Conservation (phyloP, 768 basidiomycete species). For the Tricholoma sp. region DNA sequence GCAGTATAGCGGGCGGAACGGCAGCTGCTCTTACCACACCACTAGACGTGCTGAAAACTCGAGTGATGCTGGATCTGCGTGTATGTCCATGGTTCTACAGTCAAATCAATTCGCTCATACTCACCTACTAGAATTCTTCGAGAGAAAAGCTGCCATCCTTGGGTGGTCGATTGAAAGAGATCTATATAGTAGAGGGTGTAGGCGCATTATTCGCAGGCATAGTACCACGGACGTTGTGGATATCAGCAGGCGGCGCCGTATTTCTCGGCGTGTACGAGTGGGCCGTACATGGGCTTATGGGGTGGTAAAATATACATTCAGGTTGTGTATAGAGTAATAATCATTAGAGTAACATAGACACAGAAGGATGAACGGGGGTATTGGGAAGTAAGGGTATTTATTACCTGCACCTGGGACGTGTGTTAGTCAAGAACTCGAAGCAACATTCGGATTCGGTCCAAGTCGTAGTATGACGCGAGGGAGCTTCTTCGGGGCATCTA, state of each 20-base stretch:
- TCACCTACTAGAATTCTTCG: conserved; percentile 38
- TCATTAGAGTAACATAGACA: not conserved
- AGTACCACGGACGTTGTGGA: conserved; percentile 92
- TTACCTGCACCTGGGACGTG: not conserved
- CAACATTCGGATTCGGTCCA: conserved; percentile 20
- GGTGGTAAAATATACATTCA: conserved; percentile 10
- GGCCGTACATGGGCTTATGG: conserved; percentile 51
- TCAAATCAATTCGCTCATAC: not conserved
- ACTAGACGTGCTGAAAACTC: conserved; percentile 93
- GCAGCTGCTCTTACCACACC: conserved; percentile 92
- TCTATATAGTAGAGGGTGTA: conserved; percentile 68
- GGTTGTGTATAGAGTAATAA: not conserved
- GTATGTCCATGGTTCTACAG: conserved; percentile 34
- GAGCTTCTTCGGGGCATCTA: conserved; percentile 39
- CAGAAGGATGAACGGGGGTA: not conserved
- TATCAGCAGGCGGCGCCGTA: conserved; percentile 93
- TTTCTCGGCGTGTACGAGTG: conserved; percentile 97
- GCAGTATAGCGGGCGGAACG: conserved; percentile 84
- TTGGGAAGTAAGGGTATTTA: not conserved
- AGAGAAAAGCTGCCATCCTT: conserved; percentile 52
- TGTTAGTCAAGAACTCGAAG: not conserved
- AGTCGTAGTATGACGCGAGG: conserved; percentile 29
- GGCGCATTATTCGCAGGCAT: conserved; percentile 81
- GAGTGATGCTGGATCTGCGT: conserved; percentile 90
- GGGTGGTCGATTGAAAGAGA: conserved; percentile 50